Conservation (phyloP, 179 eudicot genomes). For the Corrigiola litoralis region DNA sequence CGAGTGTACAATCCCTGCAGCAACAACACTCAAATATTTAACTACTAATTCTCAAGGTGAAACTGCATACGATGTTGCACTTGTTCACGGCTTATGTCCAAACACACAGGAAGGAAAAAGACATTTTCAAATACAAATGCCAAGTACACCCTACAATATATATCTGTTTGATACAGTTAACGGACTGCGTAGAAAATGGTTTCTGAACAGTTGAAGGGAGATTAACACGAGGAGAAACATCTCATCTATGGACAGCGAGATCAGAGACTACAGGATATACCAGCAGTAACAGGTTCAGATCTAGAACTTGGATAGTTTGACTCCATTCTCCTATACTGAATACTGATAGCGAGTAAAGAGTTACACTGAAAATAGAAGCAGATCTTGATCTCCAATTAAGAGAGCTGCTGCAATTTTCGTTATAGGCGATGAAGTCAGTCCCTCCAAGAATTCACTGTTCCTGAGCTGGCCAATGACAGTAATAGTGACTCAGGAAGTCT, state of each 20-base stretch:
- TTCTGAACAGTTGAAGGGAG: neutral
- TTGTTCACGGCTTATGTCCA: neutral
- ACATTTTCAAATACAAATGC: neutral
- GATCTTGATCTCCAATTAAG: slow-evolving; percentile 2
- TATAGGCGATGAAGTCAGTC: neutral
- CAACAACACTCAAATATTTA: neutral
- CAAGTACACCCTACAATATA: neutral
- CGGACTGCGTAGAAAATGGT: neutral
- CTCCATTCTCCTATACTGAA: too few species aligned
- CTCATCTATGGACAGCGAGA: neutral
- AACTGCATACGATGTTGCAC: neutral
- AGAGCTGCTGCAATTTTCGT: neutral
- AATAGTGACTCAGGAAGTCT: neutral
- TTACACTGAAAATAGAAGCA: too few species aligned
- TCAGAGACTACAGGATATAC: neutral
- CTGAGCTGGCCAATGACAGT: neutral
- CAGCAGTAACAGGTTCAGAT: too few species aligned
- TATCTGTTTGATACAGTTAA: neutral
- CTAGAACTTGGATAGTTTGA: too few species aligned
- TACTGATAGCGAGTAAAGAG: too few species aligned
- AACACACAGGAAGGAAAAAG: neutral
- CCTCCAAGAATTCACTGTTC: neutral
- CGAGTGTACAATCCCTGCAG: neutral
- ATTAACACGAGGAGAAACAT: neutral
- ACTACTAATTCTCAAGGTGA: neutral